These are phyloP conservation scores for Sclerotinia glacialis DNA, from an alignment of 2,329 filamentous ascomycete genomes.

Conservation along the genomic window DNA sequence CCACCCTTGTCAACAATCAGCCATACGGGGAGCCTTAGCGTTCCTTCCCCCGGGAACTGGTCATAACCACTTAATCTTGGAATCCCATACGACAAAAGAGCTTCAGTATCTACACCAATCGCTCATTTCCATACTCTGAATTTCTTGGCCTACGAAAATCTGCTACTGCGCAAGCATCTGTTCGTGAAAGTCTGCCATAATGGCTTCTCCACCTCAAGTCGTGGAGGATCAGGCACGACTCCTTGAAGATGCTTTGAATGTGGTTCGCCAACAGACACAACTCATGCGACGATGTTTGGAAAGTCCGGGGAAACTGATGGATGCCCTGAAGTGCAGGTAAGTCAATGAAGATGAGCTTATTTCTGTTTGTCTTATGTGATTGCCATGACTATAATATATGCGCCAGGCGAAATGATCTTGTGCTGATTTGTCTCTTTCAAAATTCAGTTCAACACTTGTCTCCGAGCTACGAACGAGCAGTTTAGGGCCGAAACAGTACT, in stretches of 20 bases:
- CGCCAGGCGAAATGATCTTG: slow-evolving; percentile 25
- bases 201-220: slow-evolving; percentile 54
- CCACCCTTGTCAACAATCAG: slow-evolving; percentile 11
- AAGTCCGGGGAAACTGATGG: slow-evolving; percentile 97
- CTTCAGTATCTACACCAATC: slow-evolving; percentile 5
- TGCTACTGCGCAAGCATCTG: slow-evolving; percentile 31
- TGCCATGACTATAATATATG: slow-evolving; percentile 11
- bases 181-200: slow-evolving; percentile 35
- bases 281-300: slow-evolving; percentile 98
- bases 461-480: slow-evolving; percentile 98
- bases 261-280: slow-evolving; percentile 94
- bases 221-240: slow-evolving; percentile 84
- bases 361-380: background rate
- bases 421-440: slow-evolving; percentile 35
- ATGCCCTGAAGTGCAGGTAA: slow-evolving; percentile 98
- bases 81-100: slow-evolving; percentile 10
- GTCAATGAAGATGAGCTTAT: slow-evolving; percentile 39
- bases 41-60: slow-evolving; percentile 21
- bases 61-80: slow-evolving; percentile 15
- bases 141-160: slow-evolving; percentile 30
- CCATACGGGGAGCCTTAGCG: slow-evolving; percentile 19
- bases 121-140: background rate
- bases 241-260: slow-evolving; percentile 93
- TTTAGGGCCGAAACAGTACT: slow-evolving; percentile 98
- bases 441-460: slow-evolving; percentile 82